These are phyloP conservation scores for Carallia brachiata DNA, from an alignment of 345 rosid genomes.

Conservation along the genomic window DNA sequence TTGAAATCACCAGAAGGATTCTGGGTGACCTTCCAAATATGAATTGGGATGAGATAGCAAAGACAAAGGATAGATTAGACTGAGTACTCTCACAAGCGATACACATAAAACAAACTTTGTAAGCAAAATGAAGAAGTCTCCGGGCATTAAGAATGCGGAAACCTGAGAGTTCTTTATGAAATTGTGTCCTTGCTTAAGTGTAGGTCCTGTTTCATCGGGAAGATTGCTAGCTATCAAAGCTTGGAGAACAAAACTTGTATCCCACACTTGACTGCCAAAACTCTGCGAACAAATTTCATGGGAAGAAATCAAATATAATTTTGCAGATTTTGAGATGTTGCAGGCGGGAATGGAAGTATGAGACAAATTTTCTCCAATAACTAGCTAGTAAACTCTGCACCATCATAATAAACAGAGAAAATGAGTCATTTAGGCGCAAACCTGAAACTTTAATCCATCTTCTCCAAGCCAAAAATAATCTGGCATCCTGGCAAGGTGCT, in stretches of 20 bases:
- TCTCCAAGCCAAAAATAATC: slow-evolving; percentile 17
- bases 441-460: slow-evolving; percentile 20
- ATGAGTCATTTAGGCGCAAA: not conserved
- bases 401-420: not conserved
- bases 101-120: not conserved
- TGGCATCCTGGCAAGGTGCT: slow-evolving; percentile 14
- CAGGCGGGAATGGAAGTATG: too few relatives aligned
- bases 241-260: slow-evolving; percentile 19
- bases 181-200: slow-evolving; percentile 16
- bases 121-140: not conserved
- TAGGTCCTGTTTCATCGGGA: slow-evolving; percentile 2
- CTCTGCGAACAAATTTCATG: not conserved
- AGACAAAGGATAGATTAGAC: too few relatives aligned
- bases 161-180: slow-evolving; percentile 25
- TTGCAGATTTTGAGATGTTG: too few relatives aligned
- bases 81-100: not conserved
- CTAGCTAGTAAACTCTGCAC: too few relatives aligned
- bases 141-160: not conserved
- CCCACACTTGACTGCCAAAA: slow-evolving; percentile 25
- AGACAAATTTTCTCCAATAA: not conserved
- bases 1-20: slow-evolving; percentile 17
- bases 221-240: slow-evolving; percentile 16
- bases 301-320: too few relatives aligned
- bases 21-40: slow-evolving; percentile 3
- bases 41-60: too few relatives aligned